Evolutionary conservation across 2,329 filamentous ascomycete species (phyloP), one percentile per base, ranked within the genome.

Genomic region (Hawksworthiomyces lignivorus): DNA sequence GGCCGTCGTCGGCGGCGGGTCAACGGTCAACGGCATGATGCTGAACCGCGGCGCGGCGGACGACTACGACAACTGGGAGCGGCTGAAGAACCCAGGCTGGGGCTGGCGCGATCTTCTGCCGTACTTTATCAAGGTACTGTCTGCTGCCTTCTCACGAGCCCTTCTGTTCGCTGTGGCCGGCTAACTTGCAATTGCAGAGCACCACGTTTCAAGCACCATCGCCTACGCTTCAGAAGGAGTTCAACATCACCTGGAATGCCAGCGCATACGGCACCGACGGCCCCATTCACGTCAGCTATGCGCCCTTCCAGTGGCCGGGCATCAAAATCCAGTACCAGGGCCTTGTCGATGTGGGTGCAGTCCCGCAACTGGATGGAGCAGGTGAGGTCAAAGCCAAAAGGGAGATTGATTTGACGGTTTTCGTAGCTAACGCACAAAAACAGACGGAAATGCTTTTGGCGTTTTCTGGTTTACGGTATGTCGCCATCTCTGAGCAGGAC

Each of bases 1-100:
- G 17, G 28, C 58, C 35, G 69, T 73, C 0, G 65, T 84, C 0
- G 80, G 80, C 11, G 80, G 80, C 10, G 77, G 78, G 4, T 71
- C 67, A 12, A 69, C 70, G 2, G 64, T 79, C 41, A 79, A 79
- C 49, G 73, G 71, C 47, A 72, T 76, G 70, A 68, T 73, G 35
- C 64, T 63, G 58, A 62, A 59, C 36, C 61, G 68, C 31, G 69
- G 63, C 15, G 61, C 59, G 27, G 58, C 50, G 15, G 60, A 60
- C 32, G 72, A 75, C 37, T 69, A 73, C 34, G 67, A 79, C 56
- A 63, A 63, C 0, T 80, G 75, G 75, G 70, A 68, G 35, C 53
- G 60, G 17, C 55, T 80, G 7, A 75, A 75, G 0, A 79, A 77
- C 47, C 45, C 49, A 3, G 74, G 72, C 3, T 80, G 76, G 75